Evolutionary conservation across 2,329 filamentous ascomycete genomes (phyloP), one percentile per base, ranked within the genome.

Genomic region (Diaporthe caulivora): DNA sequence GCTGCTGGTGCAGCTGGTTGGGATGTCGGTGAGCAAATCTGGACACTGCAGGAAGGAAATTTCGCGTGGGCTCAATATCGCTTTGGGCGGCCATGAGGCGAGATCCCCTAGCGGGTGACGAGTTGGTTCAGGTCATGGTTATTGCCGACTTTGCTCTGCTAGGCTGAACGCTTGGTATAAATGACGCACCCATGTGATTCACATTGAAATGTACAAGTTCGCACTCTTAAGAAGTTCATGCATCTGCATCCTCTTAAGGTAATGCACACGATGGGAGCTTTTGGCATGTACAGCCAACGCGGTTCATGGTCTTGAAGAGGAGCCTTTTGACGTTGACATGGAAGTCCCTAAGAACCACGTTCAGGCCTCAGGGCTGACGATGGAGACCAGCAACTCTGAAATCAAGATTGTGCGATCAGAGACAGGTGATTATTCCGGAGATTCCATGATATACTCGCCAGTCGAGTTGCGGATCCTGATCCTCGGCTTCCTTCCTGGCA

Each of bases 1-100:
- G 81, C 84, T 0, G 86, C 86, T 1, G 86, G 86, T 0, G 86
- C 86, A 0, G 86, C 84, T 0, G 83, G 83, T 3, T 11, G 13
- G 34, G 74, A 75, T 44, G 13, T 70, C 17, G 75, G 75, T 2
- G 53, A 73, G 42, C 75, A 75, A 34, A 29, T 75, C 2, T 76
- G 75, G 75, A 75, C 73, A 2, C 26, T 68, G 42, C 75, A 75
- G 17, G 75, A 76, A 42, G 73, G 75, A 15, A 67, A 54, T 60
- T 75, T 76, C 17, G 73, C 65, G 18, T 76, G 75, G 75, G 75
- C 73, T 4, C 75, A 76, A 64, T 76, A 73, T 73, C 53, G 75
- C 9, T 76, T 75, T 29, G 75, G 75, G 29, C 53, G 72, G 0
- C 15, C 67, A 8, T 42, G 65, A 44, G 31, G 31, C n/a, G 44